Base-by-base conservation (phyloP, 306 rosid genomes). In the Dalbergia cochinchinensis region DNA sequence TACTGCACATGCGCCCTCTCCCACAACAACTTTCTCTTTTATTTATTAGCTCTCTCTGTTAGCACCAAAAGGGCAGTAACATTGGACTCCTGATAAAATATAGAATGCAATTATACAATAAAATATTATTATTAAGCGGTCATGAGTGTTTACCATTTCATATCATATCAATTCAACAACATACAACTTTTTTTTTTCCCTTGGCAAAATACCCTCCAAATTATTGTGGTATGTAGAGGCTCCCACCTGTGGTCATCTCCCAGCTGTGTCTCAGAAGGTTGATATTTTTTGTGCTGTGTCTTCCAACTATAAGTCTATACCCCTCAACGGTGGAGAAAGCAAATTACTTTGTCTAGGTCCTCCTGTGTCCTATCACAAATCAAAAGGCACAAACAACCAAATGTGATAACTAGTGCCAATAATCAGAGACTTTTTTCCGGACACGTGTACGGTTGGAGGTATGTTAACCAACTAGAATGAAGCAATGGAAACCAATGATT, bases 381-480 rank as follows among this genome's bases (percentile, higher is more conserved):
- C 57, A 66, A 66, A 54, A 54, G 12, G 47, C 15, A 31, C 2
- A 62, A 34, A 47, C 50, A 63, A 80, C 53, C 59, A 53, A 16
- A 41, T 64, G 26, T 47, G 11, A 18, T 57, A 58, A 72, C 74
- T 14, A 48, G 16, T 60, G 10, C 7, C 57, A 2, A n/a, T 70
- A 14, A 64, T 13, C 14, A n/a, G 3, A 50, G 16, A 14, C 14
- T 50, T 12, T 50, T 12, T 60, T 8, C 4, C 0, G 13, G 74
- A 76, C 83, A 81, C 79, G 80, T 83, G 86, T 20, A 69, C 87
- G 85, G 80, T 26, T 53, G 12, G 19, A 41, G 33, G 65, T 19
- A 11, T 4, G 3, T 8, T 34, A 5, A 42, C 42, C 51, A 41
- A 48, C n/a, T 44, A 1, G 18, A 55, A 16, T 12, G 7, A 15